Evolutionary conservation across 2,329 filamentous ascomycete genomes (phyloP).

Genomic region (Biscogniauxia sp.): DNA sequence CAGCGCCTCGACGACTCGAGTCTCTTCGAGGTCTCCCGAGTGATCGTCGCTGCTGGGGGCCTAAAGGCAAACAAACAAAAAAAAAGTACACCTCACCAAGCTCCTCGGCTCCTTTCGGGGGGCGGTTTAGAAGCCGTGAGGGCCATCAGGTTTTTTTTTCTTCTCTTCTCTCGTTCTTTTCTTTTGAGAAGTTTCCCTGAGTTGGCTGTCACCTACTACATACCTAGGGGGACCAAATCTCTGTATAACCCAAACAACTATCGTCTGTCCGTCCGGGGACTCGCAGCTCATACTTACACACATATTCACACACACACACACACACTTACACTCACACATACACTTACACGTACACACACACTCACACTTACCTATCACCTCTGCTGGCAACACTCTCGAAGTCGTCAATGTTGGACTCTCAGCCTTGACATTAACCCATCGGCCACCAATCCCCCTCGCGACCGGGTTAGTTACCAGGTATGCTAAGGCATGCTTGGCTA

Average conservation of each 20-base stretch:
- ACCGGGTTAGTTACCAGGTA: neutral
- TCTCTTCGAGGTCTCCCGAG: neutral
- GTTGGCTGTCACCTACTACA: neutral
- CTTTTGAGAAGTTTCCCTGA: too few species aligned
- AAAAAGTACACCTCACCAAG: neutral
- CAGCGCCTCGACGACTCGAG: neutral
- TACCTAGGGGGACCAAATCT: neutral
- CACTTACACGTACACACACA: too few species aligned
- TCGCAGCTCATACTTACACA: neutral
- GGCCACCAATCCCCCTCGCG: neutral
- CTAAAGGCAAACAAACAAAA: neutral
- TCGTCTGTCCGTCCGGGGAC: neutral
- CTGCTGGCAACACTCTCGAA: neutral
- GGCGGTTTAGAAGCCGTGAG: neutral
- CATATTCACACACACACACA: too few species aligned
- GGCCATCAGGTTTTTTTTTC: neutral
- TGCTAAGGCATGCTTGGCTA: neutral
- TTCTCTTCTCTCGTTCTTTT: too few species aligned
- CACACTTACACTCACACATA: too few species aligned
- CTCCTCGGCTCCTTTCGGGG: neutral
- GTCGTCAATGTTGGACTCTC: neutral
- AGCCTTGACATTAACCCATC: neutral
- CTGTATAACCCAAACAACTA: neutral
- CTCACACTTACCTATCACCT: neutral
- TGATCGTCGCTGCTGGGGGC: neutral